These are phyloP conservation scores for Suillus sp. DNA, from an alignment of 768 basidiomycete genomes.

Conservation along the genomic window DNA sequence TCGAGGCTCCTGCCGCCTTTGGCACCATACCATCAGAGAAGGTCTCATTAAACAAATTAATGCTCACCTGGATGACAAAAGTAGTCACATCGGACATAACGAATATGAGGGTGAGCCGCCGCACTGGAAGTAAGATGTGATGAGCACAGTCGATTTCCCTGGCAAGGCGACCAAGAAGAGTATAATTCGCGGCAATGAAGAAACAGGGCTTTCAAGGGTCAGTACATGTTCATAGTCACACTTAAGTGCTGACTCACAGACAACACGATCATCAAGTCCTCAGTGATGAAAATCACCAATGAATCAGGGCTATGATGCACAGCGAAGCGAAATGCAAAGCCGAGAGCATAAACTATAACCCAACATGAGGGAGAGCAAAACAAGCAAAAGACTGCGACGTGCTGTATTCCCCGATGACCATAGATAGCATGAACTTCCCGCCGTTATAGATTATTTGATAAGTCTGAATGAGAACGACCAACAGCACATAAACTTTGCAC, in stretches of 20 bases:
- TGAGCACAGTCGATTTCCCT: constrained; percentile 47
- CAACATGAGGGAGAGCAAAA: not conserved
- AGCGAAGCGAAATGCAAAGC: constrained; percentile 57
- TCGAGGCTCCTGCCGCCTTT: constrained; percentile 50
- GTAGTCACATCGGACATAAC: constrained; percentile 64
- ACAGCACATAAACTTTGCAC: constrained; percentile 39
- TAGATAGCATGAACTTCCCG: constrained; percentile 59
- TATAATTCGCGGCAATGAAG: constrained; percentile 70
- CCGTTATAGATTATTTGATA: constrained; percentile 45
- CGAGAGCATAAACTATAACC: constrained; percentile 54
- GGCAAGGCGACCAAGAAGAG: constrained; percentile 64
- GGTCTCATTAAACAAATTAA: not conserved
- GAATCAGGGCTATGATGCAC: constrained; percentile 56
- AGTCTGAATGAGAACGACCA: constrained; percentile 48
- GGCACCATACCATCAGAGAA: not conserved
- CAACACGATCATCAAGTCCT: constrained; percentile 63
- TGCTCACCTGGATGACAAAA: constrained; percentile 61
- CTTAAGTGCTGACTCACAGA: constrained; percentile 36
- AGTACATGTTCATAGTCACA: not conserved
- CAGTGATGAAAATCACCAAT: constrained; percentile 51
- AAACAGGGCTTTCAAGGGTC: constrained; percentile 58
- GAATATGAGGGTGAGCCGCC: constrained; percentile 58
- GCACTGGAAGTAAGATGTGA: constrained; percentile 49
- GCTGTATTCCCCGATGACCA: constrained; percentile 63
- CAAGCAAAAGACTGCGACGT: constrained; percentile 20